A percentile compares a stretch with the other conserved stretches of the same genome.
Evolutionary conservation across 2,329 filamentous ascomycete species (phyloP).

Genomic region (Alternaria arborescens): DNA sequence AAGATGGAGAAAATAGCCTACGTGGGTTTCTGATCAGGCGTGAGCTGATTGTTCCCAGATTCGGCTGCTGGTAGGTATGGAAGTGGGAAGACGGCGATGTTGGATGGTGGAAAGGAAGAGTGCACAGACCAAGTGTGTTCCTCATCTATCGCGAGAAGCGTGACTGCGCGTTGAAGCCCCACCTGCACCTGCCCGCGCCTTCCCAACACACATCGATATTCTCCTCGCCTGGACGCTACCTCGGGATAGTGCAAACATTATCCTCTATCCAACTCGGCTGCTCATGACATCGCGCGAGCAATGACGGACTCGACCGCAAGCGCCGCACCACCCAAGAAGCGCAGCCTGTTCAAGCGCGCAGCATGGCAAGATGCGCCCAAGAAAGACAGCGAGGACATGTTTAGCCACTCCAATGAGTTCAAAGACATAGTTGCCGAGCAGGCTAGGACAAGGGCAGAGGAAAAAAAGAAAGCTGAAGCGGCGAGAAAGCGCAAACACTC

Average conservation of each 20-base stretch:
- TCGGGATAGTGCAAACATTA: neutral
- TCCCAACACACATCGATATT: neutral
- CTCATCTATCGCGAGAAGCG: constrained; percentile 34
- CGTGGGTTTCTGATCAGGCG: neutral
- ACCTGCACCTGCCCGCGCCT: constrained; percentile 5
- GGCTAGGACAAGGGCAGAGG: constrained; percentile 41
- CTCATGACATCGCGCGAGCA: constrained; percentile 25
- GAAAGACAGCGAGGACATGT: constrained; percentile 50
- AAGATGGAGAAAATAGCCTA: neutral
- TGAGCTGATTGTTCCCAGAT: neutral
- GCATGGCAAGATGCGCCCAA: constrained; percentile 57
- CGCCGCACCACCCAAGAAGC: constrained; percentile 50
- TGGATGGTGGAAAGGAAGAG: constrained; percentile 1
- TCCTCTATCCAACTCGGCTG: neutral
- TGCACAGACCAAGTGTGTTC: constrained; percentile 31
- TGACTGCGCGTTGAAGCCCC: constrained; percentile 42
- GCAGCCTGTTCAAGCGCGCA: constrained; percentile 65
- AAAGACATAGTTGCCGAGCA: constrained; percentile 51
- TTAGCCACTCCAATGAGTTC: constrained; percentile 55
- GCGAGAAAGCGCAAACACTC: constrained; percentile 42
- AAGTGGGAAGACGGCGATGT: constrained; percentile 3
- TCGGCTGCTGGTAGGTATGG: neutral
- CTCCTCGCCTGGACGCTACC: constrained; percentile 1
- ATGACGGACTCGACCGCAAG: constrained; percentile 38
- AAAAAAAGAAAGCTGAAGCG: constrained; percentile 36